These are phyloP conservation scores for Pythium dissotocum DNA, from an alignment of 352 stramenopile species.

Conservation along the genomic window DNA sequence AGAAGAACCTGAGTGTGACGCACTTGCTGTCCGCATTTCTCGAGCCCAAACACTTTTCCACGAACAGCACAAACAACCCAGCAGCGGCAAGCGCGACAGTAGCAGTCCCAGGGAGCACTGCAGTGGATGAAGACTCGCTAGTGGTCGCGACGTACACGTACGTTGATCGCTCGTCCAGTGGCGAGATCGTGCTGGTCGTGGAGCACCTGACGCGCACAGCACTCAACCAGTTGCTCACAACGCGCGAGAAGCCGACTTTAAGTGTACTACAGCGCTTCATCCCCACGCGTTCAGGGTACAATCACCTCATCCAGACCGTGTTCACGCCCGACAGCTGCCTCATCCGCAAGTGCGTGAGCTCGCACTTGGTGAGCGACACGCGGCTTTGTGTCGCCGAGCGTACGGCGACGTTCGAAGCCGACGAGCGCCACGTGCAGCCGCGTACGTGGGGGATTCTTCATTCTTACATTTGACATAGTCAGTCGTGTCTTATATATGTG, in stretches of 20 bases:
- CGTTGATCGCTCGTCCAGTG: constrained; percentile 42
- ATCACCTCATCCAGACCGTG: constrained; percentile 62
- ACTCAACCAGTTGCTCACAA: constrained; percentile 47
- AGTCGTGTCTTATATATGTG: too few relatives aligned
- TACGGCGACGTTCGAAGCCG: constrained; percentile 61
- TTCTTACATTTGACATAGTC: too few relatives aligned
- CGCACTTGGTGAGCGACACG: constrained; percentile 44
- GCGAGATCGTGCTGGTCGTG: constrained; percentile 49
- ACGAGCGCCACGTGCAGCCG: constrained; percentile 43
- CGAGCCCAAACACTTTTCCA: constrained; percentile 25
- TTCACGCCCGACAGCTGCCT: constrained; percentile 62
- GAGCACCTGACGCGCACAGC: constrained; percentile 52
- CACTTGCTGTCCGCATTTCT: constrained; percentile 58
- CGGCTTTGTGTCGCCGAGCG: constrained; percentile 40
- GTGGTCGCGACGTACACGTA: constrained; percentile 62
- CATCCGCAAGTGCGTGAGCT: constrained; percentile 67
- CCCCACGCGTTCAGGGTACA: constrained; percentile 67
- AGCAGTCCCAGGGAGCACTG: not conserved
- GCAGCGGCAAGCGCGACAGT: not conserved
- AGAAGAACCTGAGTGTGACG: constrained; percentile 48
- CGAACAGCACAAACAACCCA: not conserved
- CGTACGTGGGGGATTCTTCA: constrained; percentile 28
- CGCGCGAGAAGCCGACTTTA: constrained; percentile 52
- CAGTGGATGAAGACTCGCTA: constrained; percentile 29
- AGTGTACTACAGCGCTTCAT: constrained; percentile 72